Percentiles rank a stretch among this genome's conserved stretches.
phyloP scores from a whole-genome alignment of 148 eudicot genomes.

The Chenopodium album region DNA sequence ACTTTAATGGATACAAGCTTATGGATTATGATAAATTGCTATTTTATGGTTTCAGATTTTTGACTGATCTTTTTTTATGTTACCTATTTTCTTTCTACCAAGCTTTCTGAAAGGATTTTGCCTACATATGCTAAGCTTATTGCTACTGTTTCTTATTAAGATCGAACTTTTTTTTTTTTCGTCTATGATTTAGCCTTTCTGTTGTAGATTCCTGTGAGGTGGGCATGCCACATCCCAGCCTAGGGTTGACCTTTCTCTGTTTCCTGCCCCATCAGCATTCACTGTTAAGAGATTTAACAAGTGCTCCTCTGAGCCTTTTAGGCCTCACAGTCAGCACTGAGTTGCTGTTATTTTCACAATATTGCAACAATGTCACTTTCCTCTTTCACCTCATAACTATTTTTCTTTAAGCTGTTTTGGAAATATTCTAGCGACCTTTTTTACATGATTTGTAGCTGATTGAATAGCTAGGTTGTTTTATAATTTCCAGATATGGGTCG shows the following conservation, averaged over 20 bases:
- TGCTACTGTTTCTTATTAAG: background rate
- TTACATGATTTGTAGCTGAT: background rate
- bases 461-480: background rate
- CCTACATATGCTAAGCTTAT: background rate
- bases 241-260: slow-evolving; percentile 1
- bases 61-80: background rate
- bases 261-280: background rate
- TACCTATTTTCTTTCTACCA: background rate
- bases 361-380: background rate
- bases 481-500: background rate
- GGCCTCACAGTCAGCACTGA: background rate
- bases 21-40: background rate
- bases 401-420: background rate
- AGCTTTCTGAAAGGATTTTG: background rate
- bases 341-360: background rate
- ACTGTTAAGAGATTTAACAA: background rate
- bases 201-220: background rate
- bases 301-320: background rate
- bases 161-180: background rate
- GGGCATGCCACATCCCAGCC: background rate
- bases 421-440: background rate
- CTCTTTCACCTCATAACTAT: background rate
- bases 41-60: background rate
- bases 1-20: background rate
- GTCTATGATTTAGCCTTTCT: background rate